Evolutionary conservation across 768 basidiomycete genomes (phyloP), one percentile per base, ranked within the genome.

Genomic region (Lactarius quietus): DNA sequence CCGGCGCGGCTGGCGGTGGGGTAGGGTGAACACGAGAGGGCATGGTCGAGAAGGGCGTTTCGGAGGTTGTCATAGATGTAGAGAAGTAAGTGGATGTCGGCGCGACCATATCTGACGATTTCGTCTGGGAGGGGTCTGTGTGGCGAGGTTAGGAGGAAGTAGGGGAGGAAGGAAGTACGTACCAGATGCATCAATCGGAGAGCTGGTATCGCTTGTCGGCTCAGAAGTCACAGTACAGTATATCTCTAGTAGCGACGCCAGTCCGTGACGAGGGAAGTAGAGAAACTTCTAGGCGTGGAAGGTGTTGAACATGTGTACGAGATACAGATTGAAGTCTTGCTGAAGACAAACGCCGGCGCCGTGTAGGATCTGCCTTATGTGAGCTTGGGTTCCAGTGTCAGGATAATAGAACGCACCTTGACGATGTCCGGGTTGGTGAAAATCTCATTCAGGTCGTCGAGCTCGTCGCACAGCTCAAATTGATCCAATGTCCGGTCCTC

Each of bases 221-320:
- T 8, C 83, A 82, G 70, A 94, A 95, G 71, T 93, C 87, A 72
- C 93, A 95, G 72, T 93, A 98, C 80, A n/a, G n/a, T 93, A 98
- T 80, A 89, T 88, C 70, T 89, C 86, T 9, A 98, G 83, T 15
- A 98, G 81, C 51, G 86, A 83, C 0, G 92, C 92, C 17, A 99
- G 85, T 2, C 90, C 89, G 71, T 95, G 91, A 36, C 87, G 83
- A 0, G 90, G 88, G 70, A 93, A 90, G 15, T 90, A 95, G 57
- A 98, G 79, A 1, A 91, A 78, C 72, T 90, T 92, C 0, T 95
- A 94, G 1, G 95, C 96, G 70, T 98, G 94, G 74, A 86, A 98
- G 0, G 97, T 98, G 73, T 99, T 96, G 73, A 99, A 98, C n/a
- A 98, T 77, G 63, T 93, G 92, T 66, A 99, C 95, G 59, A 98